A percentile compares a stretch with the other conserved stretches of the same genome.
These are phyloP conservation scores for Kwoniella shivajii DNA, from an alignment of 1,284 basidiomycete species.

Conservation along the genomic window DNA sequence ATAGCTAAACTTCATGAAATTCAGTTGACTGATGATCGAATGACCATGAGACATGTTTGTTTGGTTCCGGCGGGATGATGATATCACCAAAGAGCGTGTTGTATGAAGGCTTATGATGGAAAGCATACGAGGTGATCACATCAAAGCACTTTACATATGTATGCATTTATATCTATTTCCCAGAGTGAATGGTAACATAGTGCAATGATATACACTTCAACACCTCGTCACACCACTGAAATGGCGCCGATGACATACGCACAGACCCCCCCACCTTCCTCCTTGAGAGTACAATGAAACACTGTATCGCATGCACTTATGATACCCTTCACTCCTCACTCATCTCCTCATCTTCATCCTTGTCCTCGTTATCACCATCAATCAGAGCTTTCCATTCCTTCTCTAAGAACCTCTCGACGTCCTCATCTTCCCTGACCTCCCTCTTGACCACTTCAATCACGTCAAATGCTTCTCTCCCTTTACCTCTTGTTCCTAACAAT, in stretches of 20 bases:
- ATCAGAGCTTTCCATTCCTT: constrained; percentile 21
- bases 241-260: too few species aligned
- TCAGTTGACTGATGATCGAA: background rate
- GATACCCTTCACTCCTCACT: constrained; percentile 8
- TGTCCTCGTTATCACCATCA: constrained; percentile 19
- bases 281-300: background rate
- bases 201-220: background rate
- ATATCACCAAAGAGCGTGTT: background rate
- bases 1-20: background rate
- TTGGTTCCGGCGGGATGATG: constrained; percentile 8
- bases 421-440: constrained; percentile 27
- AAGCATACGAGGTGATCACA: background rate
- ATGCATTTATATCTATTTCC: constrained; percentile 4
- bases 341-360: constrained; percentile 14
- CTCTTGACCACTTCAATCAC: constrained; percentile 31
- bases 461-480: constrained; percentile 31
- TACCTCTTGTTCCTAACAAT: constrained; percentile 9
- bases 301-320: background rate
- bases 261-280: background rate
- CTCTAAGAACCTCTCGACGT: constrained; percentile 5
- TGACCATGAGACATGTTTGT: background rate
- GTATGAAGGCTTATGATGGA: background rate
- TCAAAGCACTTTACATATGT: too few species aligned
- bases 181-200: background rate
- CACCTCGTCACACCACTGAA: background rate